A percentile compares a stretch with the other conserved stretches of the same genome.
Conservation (phyloP, 352 stramenopile genomes). For the Phytophthora kernoviae region DNA sequence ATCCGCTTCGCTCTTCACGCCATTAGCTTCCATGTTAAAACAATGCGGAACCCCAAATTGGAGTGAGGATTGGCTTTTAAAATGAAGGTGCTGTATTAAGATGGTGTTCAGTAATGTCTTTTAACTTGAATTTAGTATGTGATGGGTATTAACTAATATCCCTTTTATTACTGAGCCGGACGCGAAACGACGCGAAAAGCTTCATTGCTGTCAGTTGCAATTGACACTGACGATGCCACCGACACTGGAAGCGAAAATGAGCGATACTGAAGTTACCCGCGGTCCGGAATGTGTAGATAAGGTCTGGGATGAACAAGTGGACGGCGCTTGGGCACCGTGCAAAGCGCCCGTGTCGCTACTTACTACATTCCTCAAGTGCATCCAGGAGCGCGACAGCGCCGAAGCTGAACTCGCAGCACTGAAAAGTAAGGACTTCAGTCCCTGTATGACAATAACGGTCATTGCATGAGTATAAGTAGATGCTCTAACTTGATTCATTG, state of each 20-base stretch:
- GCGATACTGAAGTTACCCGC: conserved; percentile 21
- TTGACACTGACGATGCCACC: conserved; percentile 21
- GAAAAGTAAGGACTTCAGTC: conserved; percentile 54
- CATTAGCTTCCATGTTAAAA: conserved; percentile 28
- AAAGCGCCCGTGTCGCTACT: conserved; percentile 65
- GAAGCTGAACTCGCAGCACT: conserved; percentile 46
- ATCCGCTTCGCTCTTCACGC: conserved; percentile 24
- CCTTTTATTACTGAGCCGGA: conserved; percentile 14
- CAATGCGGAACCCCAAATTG: background rate
- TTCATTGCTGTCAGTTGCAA: conserved; percentile 1
- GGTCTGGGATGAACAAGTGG: conserved; percentile 64
- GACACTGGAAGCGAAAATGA: conserved; percentile 19
- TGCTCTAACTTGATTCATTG: background rate
- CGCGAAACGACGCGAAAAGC: conserved; percentile 27
- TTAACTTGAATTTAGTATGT: background rate
- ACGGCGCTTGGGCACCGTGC: conserved; percentile 64
- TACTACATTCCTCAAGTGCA: conserved; percentile 56
- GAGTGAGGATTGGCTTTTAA: conserved; percentile 19
- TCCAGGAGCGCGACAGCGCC: conserved; percentile 62
- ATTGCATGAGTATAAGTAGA: no score
- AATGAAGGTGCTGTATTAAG: conserved; percentile 9
- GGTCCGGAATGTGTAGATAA: conserved; percentile 53
- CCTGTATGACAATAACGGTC: background rate
- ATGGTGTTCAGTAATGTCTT: background rate
- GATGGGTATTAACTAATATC: background rate